These are phyloP conservation scores for Calocybe gambosa DNA, from an alignment of 1,284 basidiomycete genomes.

Conservation along the genomic window DNA sequence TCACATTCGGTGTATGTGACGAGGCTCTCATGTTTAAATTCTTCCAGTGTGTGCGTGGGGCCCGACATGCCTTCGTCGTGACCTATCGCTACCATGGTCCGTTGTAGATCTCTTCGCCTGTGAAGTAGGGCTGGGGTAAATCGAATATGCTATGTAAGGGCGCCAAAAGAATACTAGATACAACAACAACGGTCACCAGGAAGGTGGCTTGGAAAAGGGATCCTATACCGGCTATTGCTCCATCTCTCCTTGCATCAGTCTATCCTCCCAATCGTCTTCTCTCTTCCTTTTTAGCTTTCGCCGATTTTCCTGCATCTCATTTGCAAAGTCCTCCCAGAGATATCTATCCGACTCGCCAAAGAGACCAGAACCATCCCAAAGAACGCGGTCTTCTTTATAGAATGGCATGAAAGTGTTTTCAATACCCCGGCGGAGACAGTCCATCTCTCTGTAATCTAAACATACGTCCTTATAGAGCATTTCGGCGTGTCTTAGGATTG, in stretches of 20 bases:
- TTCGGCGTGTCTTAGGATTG: slow-evolving; percentile 13
- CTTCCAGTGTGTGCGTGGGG: no score
- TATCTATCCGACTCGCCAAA: slow-evolving; percentile 6
- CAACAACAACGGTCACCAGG: no score
- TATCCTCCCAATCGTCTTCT: background rate
- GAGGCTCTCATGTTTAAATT: no score
- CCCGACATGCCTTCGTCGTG: no score
- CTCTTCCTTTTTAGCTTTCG: background rate
- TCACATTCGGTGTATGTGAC: no score
- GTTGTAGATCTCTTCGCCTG: no score
- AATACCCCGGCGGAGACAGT: slow-evolving; percentile 13
- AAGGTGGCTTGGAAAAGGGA: no score
- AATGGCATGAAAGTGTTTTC: slow-evolving; percentile 13
- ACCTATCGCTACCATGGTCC: no score
- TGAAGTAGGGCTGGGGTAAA: no score
- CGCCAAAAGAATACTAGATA: no score
- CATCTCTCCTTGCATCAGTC: background rate
- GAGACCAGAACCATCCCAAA: slow-evolving; percentile 24
- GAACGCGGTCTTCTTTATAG: slow-evolving; percentile 17
- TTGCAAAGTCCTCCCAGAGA: slow-evolving; percentile 4
- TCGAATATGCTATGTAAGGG: no score
- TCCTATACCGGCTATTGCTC: background rate
- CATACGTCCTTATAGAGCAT: slow-evolving; percentile 8
- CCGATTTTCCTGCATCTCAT: background rate
- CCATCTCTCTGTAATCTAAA: slow-evolving; percentile 12